These are phyloP conservation scores for Fusarium sp. DNA, from an alignment of 2,329 filamentous ascomycete species.

Conservation along the genomic window DNA sequence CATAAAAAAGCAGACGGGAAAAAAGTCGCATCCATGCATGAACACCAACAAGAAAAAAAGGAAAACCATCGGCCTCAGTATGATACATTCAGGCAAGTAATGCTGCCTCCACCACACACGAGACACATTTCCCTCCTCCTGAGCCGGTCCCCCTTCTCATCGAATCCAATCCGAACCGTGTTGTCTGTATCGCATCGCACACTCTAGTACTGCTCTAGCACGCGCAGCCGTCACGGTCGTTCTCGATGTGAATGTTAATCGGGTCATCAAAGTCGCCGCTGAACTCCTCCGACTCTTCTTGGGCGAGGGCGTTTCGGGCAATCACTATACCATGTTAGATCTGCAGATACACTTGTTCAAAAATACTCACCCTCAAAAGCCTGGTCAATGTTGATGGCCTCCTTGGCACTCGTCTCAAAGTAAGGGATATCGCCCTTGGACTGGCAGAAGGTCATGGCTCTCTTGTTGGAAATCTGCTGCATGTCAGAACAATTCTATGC, in stretches of 20 bases:
- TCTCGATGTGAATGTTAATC: constrained; percentile 97
- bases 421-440: constrained; percentile 98
- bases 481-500: constrained; percentile 17
- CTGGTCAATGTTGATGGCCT: constrained; percentile 96
- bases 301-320: constrained; percentile 91
- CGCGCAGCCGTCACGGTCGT: constrained; percentile 90
- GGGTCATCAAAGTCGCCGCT: constrained; percentile 97
- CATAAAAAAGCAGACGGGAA: constrained; percentile 15
- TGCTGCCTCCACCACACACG: constrained; percentile 27
- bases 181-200: constrained; percentile 6
- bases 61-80: constrained; percentile 36
- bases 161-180: constrained; percentile 18
- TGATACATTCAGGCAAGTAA: constrained; percentile 45
- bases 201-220: constrained; percentile 69
- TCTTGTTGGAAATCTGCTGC: constrained; percentile 88
- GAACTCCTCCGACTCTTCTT: constrained; percentile 98
- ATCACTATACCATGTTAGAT: constrained; percentile 74
- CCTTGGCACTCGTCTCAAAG: constrained; percentile 99
- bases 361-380: constrained; percentile 70
- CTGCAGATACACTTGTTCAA: neutral
- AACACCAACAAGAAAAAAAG: constrained; percentile 40
- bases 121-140: constrained; percentile 26
- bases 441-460: constrained; percentile 97
- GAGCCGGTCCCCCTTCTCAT: constrained; percentile 7
- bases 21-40: constrained; percentile 40